phyloP scores from a whole-genome alignment of 2,329 filamentous ascomycete genomes.

The Ophiostoma quercus region DNA sequence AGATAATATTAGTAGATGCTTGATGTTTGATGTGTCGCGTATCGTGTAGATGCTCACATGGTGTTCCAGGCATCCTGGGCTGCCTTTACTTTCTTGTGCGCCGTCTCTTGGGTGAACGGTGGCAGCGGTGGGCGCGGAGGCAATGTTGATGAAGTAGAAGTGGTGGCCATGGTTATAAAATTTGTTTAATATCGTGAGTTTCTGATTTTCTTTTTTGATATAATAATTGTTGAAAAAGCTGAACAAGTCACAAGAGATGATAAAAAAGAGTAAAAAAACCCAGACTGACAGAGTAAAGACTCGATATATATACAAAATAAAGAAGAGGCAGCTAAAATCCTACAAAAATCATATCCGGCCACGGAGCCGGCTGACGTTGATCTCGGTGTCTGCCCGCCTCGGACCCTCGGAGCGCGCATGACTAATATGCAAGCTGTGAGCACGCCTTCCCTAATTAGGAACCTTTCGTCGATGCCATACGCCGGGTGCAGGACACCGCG shows the following conservation, averaged over 20 bases:
- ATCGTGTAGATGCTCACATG: conserved; percentile 44
- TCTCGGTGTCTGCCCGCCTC: conserved; percentile 7
- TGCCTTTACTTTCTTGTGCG: conserved; percentile 71
- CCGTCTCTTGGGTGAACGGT: conserved; percentile 69
- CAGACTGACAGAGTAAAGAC: neutral
- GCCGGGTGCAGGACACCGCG: neutral
- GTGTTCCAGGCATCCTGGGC: conserved; percentile 82
- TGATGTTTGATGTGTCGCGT: neutral
- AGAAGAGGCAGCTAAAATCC: neutral
- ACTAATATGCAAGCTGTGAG: neutral
- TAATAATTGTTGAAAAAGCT: neutral
- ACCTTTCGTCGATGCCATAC: conserved; percentile 3
- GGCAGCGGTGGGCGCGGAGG: conserved; percentile 48
- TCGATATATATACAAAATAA: neutral
- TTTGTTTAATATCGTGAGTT: neutral
- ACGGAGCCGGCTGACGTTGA: conserved; percentile 1
- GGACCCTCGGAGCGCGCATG: neutral
- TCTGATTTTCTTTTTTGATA: neutral
- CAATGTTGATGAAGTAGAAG: conserved; percentile 12
- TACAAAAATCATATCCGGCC: neutral
- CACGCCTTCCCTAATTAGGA: conserved; percentile 13
- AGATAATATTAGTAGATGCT: neutral
- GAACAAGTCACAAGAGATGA: neutral
- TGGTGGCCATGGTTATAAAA: neutral
- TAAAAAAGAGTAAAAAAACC: neutral